Conservation (phyloP, 208 protist genomes). For the Crithidia expoeki region DNA sequence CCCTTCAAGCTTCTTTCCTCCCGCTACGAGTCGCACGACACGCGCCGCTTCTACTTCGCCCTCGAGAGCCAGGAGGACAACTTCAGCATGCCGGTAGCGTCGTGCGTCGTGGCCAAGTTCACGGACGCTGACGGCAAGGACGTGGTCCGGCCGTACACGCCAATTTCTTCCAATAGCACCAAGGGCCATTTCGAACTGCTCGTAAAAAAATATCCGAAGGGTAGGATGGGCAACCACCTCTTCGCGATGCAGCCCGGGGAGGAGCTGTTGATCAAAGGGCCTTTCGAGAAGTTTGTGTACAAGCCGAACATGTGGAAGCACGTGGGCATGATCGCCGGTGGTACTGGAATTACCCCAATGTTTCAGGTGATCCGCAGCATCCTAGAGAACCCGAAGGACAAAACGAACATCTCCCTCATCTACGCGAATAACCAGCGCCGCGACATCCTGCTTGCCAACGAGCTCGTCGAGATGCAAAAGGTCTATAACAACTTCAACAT, state of each 20-base stretch:
- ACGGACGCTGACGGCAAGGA: slow-evolving; percentile 83
- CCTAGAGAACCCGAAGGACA: slow-evolving; percentile 80
- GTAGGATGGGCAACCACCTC: slow-evolving; percentile 93
- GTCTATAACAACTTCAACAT: slow-evolving; percentile 88
- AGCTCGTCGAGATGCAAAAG: slow-evolving; percentile 84
- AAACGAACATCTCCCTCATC: slow-evolving; percentile 86
- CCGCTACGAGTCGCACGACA: slow-evolving; percentile 88
- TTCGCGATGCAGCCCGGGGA: slow-evolving; percentile 91
- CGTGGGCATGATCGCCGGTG: slow-evolving; percentile 90
- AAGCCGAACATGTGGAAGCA: slow-evolving; percentile 85
- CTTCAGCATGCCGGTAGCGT: slow-evolving; percentile 71
- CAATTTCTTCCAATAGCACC: slow-evolving; percentile 67
- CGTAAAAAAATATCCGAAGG: slow-evolving; percentile 87
- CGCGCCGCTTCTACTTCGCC: slow-evolving; percentile 81
- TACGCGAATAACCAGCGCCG: slow-evolving; percentile 88
- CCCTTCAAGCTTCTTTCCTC: slow-evolving; percentile 84
- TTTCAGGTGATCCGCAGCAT: slow-evolving; percentile 88
- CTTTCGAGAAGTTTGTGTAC: slow-evolving; percentile 90
- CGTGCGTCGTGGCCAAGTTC: slow-evolving; percentile 82
- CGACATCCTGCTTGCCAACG: slow-evolving; percentile 91
- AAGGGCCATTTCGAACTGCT: slow-evolving; percentile 86
- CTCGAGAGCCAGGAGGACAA: slow-evolving; percentile 49
- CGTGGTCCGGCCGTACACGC: slow-evolving; percentile 91
- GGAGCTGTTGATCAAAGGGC: slow-evolving; percentile 89
- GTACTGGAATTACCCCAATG: slow-evolving; percentile 94